Evolutionary conservation across 768 basidiomycete genomes (phyloP).

Genomic region (Suillus spraguei): DNA sequence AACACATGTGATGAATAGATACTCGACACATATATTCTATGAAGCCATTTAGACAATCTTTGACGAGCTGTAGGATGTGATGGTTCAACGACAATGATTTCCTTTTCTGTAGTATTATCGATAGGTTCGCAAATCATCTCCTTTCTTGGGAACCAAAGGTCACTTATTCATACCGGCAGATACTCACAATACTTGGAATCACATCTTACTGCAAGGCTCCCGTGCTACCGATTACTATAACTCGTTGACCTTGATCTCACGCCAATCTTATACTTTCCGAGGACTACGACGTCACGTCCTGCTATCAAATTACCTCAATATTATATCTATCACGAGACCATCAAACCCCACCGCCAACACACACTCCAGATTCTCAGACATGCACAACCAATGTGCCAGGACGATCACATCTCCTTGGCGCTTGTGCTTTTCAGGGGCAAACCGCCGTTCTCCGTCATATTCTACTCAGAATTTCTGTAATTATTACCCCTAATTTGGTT

Average conservation of each 20-base stretch:
- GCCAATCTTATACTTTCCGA: constrained; percentile 1
- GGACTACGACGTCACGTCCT: neutral
- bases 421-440: neutral
- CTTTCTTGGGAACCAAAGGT: neutral
- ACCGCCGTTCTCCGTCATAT: neutral
- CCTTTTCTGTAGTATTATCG: neutral
- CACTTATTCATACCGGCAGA: neutral
- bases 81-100: neutral
- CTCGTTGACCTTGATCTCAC: neutral
- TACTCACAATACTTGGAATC: too few relatives aligned
- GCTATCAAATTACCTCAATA: neutral
- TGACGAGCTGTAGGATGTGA: too few relatives aligned
- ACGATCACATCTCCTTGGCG: constrained; percentile 3
- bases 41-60: too few relatives aligned
- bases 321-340: too few relatives aligned
- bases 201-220: neutral
- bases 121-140: constrained; percentile 2
- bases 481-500: neutral
- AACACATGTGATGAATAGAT: neutral
- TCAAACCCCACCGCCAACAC: constrained; percentile 3
- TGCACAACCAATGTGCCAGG: constrained; percentile 1
- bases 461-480: neutral
- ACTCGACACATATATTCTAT: too few relatives aligned
- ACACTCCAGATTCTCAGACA: constrained; percentile 5
- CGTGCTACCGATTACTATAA: constrained; percentile 6